Base-by-base conservation (phyloP, 2,329 filamentous ascomycete species). In the Alternaria novae-zelandiae region DNA sequence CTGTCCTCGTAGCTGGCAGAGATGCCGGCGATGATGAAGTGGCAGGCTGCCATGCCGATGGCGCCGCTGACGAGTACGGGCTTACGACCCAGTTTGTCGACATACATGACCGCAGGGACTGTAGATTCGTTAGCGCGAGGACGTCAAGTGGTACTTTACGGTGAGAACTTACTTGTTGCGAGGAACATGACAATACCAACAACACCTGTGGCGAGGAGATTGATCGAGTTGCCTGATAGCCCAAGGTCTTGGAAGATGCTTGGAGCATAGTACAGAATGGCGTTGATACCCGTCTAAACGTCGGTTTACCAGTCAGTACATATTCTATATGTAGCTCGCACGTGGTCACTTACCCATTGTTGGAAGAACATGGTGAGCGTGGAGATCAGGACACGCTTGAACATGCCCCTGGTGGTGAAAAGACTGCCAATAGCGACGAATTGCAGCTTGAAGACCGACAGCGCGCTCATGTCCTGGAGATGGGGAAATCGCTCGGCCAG, bases 111-210 rank as follows among this genome's bases (percentile, higher is more conserved):
- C 0, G 89, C 86, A 0, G 89, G 89, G 21, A 91, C 59, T 57
- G 9, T 11, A 3, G 5, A 3, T 1, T 1, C 5, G 28, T 59
- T 47, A 59, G 41, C 13, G 15, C 6, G 7, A 20, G 3, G 2
- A n/a, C 1, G 32, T 7, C 15, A 13, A 4, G 12, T 26, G 10
- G 17, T 9, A 0, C 1, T 0, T 5, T 10, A 7, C 1, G 17
- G 11, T 6, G 8, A 17, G 15, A n/a, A 49, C 44, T 53, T 46
- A 61, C 54, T 86, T 0, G 47, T 61, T 4, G 86, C 74, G 64
- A 91, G 63, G 70, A 91, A 90, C 86, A 91, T 90, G 66, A 87
- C 86, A 43, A 92, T 89, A 2, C 90, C 90, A 4, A 91, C 89
- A 0, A 92, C 90, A 3, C 90, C 90, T 0, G 90, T 92, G 0